Base-by-base conservation (phyloP, 352 stramenopile species). In the Globisporangium solare region DNA sequence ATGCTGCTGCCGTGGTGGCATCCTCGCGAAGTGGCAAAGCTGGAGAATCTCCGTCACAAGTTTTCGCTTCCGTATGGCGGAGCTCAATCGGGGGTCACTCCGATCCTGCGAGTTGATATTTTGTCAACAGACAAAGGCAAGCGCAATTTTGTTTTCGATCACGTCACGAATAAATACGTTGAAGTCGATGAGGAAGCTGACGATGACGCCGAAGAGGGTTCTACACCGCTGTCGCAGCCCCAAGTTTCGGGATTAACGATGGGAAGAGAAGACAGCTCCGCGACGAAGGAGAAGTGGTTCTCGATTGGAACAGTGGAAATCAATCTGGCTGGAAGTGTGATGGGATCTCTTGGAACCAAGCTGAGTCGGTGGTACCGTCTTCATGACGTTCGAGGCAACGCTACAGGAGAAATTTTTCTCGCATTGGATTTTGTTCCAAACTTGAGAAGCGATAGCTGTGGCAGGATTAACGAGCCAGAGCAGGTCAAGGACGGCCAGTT, bases 1-100 rank as follows among this genome's bases (percentile, higher is more conserved):
- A 71, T 92, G n/a, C 48, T 96, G 12, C 60, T 96, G 17, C 86
- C 86, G 18, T 96, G 86, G 86, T 94, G 86, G 84, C 71, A 89
- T 54, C 85, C 86, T 8, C 83, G 80, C 10, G 83, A 94, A 63
- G 73, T 76, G 8, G 60, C 87, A 54, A 63, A 66, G 0, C 67
- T 96, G 18, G 83, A 89, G 37, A 92, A 82, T 43, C 68, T 94
- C 20, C 76, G 76, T 0, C 83, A 94, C 56, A 88, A 86, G 49
- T 96, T 96, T 24, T 76, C 75, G 0, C 68, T 96, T 41, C 70
- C 80, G 1, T 96, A 96, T 51, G 80, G 83, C 32, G 86, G 86
- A 15, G 86, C 86, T 6, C 86, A 94, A 54, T 93, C 85, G 3
- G 86, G 86, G 41, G 86, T 96, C 17, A 92, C 86, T 2, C 86